These are phyloP conservation scores for Sporobolomyces phaffii DNA, from an alignment of 768 basidiomycete species.

Conservation along the genomic window DNA sequence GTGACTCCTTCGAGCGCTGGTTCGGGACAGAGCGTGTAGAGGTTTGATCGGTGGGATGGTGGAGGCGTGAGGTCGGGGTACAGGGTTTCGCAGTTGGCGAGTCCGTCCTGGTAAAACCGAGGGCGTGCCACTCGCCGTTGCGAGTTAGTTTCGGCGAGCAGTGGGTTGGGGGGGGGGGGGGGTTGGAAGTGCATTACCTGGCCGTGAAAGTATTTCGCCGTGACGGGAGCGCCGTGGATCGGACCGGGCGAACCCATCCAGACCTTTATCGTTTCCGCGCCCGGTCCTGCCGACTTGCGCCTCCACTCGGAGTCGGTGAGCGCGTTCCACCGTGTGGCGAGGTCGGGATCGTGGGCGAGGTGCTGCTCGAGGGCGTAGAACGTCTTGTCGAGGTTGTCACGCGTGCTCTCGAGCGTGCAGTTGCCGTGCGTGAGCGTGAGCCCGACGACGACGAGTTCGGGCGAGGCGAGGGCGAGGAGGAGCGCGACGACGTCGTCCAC, in stretches of 20 bases:
- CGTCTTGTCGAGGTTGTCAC: slow-evolving; percentile 44
- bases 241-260: slow-evolving; percentile 62
- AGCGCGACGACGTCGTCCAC: slow-evolving; percentile 76
- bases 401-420: slow-evolving; percentile 52
- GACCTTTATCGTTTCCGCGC: slow-evolving; percentile 55
- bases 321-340: slow-evolving; percentile 62
- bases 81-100: slow-evolving; percentile 39
- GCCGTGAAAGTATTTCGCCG: slow-evolving; percentile 80
- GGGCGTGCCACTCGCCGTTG: too few relatives aligned
- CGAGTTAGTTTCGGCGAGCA: too few relatives aligned
- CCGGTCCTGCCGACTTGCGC: slow-evolving; percentile 11
- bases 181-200: slow-evolving; percentile 50
- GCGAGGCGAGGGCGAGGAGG: slow-evolving; percentile 70
- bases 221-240: slow-evolving; percentile 63
- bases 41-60: neutral
- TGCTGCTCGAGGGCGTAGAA: slow-evolving; percentile 43
- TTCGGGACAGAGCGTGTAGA: slow-evolving; percentile 12
- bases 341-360: slow-evolving; percentile 42
- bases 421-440: slow-evolving; percentile 75
- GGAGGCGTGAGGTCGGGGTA: slow-evolving; percentile 41
- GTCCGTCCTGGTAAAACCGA: slow-evolving; percentile 45
- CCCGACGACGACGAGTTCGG: slow-evolving; percentile 72
- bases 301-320: slow-evolving; percentile 48
- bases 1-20: slow-evolving; percentile 44
- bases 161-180: too few relatives aligned